These are phyloP conservation scores for Leptomonas pyrrhocoris DNA, from an alignment of 208 protist genomes.

Conservation along the genomic window DNA sequence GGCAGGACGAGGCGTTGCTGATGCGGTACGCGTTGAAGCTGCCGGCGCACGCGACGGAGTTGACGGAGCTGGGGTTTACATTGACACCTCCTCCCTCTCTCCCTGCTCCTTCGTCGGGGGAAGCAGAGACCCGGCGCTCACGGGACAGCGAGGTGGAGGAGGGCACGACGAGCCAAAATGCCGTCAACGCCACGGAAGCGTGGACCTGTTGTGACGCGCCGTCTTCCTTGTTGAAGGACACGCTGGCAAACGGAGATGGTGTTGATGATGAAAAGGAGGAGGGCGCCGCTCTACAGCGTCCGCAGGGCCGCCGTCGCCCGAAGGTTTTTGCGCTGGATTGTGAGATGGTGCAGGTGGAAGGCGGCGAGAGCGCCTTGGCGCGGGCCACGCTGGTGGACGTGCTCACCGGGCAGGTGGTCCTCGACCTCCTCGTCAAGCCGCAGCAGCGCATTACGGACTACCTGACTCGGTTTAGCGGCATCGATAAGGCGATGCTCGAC, in stretches of 20 bases:
- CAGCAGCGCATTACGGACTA: conserved; percentile 80
- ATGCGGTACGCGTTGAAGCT: conserved; percentile 57
- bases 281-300: background rate
- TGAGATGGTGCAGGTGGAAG: conserved; percentile 87
- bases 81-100: conserved; percentile 22
- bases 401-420: conserved; percentile 50
- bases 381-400: conserved; percentile 87
- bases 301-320: background rate
- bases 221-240: too few relatives aligned
- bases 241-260: too few relatives aligned
- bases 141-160: background rate
- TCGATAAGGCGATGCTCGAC: conserved; percentile 76
- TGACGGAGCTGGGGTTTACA: conserved; percentile 59
- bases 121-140: too few relatives aligned
- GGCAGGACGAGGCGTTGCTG: conserved; percentile 38
- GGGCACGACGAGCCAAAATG: background rate
- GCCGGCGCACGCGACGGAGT: conserved; percentile 32
- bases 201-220: conserved; percentile 16
- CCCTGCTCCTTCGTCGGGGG: background rate
- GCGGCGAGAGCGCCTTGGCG: conserved; percentile 72
- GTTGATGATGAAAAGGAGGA: background rate
- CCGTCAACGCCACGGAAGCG: background rate
- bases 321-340: conserved; percentile 87
- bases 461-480: conserved; percentile 90
- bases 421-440: conserved; percentile 91